A percentile compares a stretch with the other conserved stretches of the same genome.
Conservation (phyloP, 768 basidiomycete genomes). For the Mycena albidolilacea region DNA sequence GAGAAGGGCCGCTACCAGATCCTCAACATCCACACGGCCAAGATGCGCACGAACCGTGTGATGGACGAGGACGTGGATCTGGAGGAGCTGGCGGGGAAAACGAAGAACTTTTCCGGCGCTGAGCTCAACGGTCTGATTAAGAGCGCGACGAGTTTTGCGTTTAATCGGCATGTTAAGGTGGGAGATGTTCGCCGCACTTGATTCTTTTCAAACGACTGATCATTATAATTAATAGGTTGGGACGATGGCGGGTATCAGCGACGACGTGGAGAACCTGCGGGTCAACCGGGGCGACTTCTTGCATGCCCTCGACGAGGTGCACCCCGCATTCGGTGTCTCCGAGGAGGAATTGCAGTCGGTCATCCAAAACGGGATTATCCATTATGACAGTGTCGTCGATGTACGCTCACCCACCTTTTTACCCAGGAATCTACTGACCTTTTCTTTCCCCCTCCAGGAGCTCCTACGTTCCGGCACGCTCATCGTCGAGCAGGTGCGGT, state of each 20-base stretch:
- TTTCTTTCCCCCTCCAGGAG: slow-evolving; percentile 66
- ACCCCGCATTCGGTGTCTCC: slow-evolving; percentile 97
- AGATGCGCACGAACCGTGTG: slow-evolving; percentile 93
- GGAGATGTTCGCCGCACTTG: not conserved
- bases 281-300: slow-evolving; percentile 91
- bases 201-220: not conserved
- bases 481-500: slow-evolving; percentile 94
- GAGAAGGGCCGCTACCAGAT: slow-evolving; percentile 94
- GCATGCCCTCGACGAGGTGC: slow-evolving; percentile 93
- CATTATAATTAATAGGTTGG: slow-evolving; percentile 69
- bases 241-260: slow-evolving; percentile 95
- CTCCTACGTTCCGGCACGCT: slow-evolving; percentile 89
- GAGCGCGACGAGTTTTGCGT: slow-evolving; percentile 98
- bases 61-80: slow-evolving; percentile 92
- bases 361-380: slow-evolving; percentile 97
- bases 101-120: slow-evolving; percentile 98
- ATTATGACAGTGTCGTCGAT: slow-evolving; percentile 81
- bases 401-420: slow-evolving; percentile 61
- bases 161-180: slow-evolving; percentile 96
- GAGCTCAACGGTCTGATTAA: slow-evolving; percentile 97
- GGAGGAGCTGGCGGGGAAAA: slow-evolving; percentile 81
- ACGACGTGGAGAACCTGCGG: slow-evolving; percentile 93
- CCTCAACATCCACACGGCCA: slow-evolving; percentile 93
- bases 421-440: slow-evolving; percentile 11
- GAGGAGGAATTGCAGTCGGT: slow-evolving; percentile 96